A percentile compares a stretch with the other conserved stretches of the same genome.
phyloP scores from a whole-genome alignment of 1,139 yeast genomes.

The Diutina ranongensis region DNA sequence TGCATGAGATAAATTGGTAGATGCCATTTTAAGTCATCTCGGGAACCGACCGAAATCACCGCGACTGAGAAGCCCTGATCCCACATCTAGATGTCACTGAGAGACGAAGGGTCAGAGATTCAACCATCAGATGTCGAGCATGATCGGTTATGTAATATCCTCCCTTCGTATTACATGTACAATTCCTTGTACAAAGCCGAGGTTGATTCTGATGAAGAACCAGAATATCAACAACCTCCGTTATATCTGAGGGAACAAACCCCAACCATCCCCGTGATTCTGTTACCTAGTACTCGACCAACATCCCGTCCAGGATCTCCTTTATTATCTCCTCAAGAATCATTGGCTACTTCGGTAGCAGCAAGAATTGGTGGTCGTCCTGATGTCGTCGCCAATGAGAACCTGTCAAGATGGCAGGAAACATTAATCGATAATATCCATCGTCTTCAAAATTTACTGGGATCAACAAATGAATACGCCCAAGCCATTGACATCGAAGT shows the following conservation, averaged over 20 bases:
- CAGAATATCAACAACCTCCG: neutral
- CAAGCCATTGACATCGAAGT: slow-evolving; percentile 19
- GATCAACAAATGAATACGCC: slow-evolving; percentile 18
- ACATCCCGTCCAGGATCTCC: neutral
- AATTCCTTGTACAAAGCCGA: neutral
- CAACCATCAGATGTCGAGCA: neutral
- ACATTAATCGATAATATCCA: slow-evolving; percentile 29
- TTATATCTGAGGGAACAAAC: slow-evolving; percentile 1
- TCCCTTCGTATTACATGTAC: slow-evolving; percentile 6
- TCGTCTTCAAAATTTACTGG: slow-evolving; percentile 22
- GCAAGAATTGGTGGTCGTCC: neutral
- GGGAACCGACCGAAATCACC: neutral
- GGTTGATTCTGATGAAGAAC: neutral
- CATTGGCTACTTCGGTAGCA: neutral
- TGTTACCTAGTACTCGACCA: neutral
- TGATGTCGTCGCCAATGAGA: slow-evolving; percentile 22
- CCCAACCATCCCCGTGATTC: neutral
- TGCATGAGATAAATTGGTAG: too few species aligned
- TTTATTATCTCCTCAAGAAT: neutral
- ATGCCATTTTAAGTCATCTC: neutral
- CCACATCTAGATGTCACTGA: neutral
- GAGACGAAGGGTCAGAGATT: neutral
- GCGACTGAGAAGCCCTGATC: neutral
- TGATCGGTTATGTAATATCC: slow-evolving; percentile 1
- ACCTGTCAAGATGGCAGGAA: slow-evolving; percentile 22